Evolutionary conservation across 257 asterid species (phyloP).

Genomic region (Lycium barbarum): DNA sequence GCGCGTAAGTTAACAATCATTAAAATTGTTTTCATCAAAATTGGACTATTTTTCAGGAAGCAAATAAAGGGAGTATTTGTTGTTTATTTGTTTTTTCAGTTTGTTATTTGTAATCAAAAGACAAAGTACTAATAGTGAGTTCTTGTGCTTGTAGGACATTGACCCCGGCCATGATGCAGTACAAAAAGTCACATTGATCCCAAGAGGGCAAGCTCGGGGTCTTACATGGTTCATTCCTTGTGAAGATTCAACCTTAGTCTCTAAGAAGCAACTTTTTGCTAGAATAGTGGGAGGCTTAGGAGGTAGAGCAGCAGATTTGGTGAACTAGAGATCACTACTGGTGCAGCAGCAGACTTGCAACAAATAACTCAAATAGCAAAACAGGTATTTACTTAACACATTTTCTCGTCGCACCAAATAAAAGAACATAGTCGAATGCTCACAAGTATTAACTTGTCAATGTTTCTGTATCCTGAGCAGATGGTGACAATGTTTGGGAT

Average conservation of each 20-base stretch:
- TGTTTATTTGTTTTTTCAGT: too few species aligned
- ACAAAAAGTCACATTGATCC: slow-evolving; percentile 76
- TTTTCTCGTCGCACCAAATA: background rate
- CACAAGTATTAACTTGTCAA: background rate
- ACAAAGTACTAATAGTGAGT: background rate
- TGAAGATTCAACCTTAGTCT: slow-evolving; percentile 61
- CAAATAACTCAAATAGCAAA: slow-evolving; percentile 67
- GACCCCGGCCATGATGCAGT: slow-evolving; percentile 69
- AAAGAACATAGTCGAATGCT: background rate
- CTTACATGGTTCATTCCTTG: slow-evolving; percentile 68
- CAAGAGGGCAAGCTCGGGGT: slow-evolving; percentile 85
- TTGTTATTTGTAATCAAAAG: background rate
- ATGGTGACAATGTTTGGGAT: slow-evolving; percentile 73
- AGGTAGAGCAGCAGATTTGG: slow-evolving; percentile 84
- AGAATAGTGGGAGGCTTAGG: slow-evolving; percentile 77
- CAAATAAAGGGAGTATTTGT: too few species aligned
- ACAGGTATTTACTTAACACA: slow-evolving; percentile 45
- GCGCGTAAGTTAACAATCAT: slow-evolving; percentile 53
- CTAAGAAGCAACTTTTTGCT: slow-evolving; percentile 68
- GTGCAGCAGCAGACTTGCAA: slow-evolving; percentile 75
- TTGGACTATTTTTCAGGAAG: too few species aligned
- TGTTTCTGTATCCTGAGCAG: slow-evolving; percentile 32
- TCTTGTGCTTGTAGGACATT: slow-evolving; percentile 49
- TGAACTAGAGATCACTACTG: slow-evolving; percentile 70
- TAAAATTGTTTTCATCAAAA: too few species aligned